Conservation (phyloP, 257 asterid species). For the Solanum neorickii region DNA sequence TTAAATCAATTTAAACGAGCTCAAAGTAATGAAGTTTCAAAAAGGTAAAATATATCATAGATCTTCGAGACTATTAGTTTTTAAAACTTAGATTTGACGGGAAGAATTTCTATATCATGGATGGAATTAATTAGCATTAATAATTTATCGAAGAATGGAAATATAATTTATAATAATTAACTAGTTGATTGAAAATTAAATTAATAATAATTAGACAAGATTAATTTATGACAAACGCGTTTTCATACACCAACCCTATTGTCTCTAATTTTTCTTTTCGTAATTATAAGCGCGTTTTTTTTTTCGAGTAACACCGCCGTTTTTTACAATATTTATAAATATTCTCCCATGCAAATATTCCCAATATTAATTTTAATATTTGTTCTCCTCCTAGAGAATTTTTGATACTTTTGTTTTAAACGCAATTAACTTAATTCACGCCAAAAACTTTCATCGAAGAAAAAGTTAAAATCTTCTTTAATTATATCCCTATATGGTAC, state of each 20-base stretch:
- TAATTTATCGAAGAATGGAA: rapidly evolving
- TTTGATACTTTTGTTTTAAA: no score
- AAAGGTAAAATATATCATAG: background rate
- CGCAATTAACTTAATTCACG: rapidly evolving
- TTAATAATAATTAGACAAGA: background rate
- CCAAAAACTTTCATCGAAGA: rapidly evolving
- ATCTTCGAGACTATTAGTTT: background rate
- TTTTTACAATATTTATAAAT: background rate
- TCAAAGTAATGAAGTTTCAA: background rate
- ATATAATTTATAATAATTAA: background rate
- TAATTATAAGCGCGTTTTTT: background rate
- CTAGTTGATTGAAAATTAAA: background rate
- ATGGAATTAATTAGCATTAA: background rate
- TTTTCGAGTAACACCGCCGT: background rate
- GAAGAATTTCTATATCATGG: background rate
- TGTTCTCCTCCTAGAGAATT: background rate
- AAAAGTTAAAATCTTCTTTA: background rate
- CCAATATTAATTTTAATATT: background rate
- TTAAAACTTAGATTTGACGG: background rate
- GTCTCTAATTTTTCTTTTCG: background rate
- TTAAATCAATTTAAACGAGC: no score
- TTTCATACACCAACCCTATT: background rate
- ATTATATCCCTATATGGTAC: no score
- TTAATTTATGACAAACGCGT: background rate
- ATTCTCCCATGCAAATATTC: background rate